Conservation (phyloP, 192 early-diverging fungal genomes). For the Irineochytrium annulatum region DNA sequence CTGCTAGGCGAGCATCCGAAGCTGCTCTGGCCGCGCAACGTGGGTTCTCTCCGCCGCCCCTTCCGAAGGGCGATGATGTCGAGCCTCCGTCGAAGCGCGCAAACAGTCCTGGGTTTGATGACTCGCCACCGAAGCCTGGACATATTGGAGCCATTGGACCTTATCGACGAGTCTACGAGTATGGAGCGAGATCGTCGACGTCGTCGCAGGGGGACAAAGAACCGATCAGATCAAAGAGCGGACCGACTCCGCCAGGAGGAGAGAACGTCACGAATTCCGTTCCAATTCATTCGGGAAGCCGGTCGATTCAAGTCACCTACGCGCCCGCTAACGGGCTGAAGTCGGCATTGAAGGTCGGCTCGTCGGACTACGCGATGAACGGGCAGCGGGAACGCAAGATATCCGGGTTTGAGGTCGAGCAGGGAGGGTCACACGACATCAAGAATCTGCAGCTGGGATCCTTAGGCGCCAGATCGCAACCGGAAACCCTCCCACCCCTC, state of each 20-base stretch:
- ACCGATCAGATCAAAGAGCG: neutral
- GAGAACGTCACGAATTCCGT: conserved; percentile 10
- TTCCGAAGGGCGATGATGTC: neutral
- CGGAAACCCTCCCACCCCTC: conserved; percentile 1
- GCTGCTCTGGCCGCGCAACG: conserved; percentile 5
- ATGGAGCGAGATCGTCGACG: neutral
- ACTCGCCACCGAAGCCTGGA: conserved; percentile 2
- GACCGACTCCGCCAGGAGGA: conserved; percentile 1
- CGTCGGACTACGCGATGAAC: neutral
- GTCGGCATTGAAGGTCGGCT: neutral
- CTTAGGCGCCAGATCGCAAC: neutral
- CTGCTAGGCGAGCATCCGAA: conserved; percentile 12
- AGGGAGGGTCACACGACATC: conserved; percentile 21
- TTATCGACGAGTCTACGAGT: conserved; percentile 43
- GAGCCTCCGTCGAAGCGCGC: neutral
- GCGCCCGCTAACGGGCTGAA: neutral
- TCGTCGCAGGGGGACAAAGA: neutral
- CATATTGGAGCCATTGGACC: conserved; percentile 31
- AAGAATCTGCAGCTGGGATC: conserved; percentile 2
- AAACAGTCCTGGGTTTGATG: neutral
- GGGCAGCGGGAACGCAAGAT: neutral
- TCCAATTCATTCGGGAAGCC: conserved; percentile 5
- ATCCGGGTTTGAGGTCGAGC: conserved; percentile 30
- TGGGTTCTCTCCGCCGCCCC: conserved; percentile 13
- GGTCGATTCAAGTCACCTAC: conserved; percentile 5